Base-by-base conservation (phyloP, 179 eudicot species). In the Beta corolliflora region DNA sequence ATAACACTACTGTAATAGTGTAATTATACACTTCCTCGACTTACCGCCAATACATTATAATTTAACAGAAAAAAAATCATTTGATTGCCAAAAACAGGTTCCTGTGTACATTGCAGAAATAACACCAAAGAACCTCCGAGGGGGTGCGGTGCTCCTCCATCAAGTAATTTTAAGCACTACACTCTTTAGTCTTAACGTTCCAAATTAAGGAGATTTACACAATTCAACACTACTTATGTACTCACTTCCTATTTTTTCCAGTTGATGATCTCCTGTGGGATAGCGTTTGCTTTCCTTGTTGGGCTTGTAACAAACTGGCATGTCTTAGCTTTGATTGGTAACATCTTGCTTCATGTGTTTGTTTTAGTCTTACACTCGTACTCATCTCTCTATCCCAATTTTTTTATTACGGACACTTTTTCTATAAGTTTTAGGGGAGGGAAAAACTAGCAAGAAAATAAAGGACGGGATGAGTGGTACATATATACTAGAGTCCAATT, bases 41-140 rank as follows among this genome's bases (percentile, higher is more conserved):
- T 60, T 66, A 13, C 9, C 52, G 16, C 68, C 59, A 53, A 31
- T 52, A 45, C 77, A 81, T 15, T 21, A 36, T 36, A 36, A 19
- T 36, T 36, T 36, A 65, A 46, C 50, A 36, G 41, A 36, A 78
- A 55, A 2, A 25, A 18, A 25, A 25, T 14, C 2, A 41, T 53
- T 69, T 60, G 48, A 46, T 81, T 61, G 61, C 65, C 29, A 14
- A 36, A 69, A 67, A 81, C 85, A 94, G 98, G 91, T 91, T 68
- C 98, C 98, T 19, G 87, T 94, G 68, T 94, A 94, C 75, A 86
- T 91, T 84, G 94, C 95, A 60, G 99, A 95, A 83, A 92, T 94
- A 82, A 85, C 99, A 71, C 97, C 98, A 52, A 92, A 90, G 84
- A 88, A 95, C 77, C 85, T 94, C 73, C 91, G 98, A 83, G 99